Conservation (phyloP, 2,329 filamentous ascomycete genomes). For the Sporothrix humicola region DNA sequence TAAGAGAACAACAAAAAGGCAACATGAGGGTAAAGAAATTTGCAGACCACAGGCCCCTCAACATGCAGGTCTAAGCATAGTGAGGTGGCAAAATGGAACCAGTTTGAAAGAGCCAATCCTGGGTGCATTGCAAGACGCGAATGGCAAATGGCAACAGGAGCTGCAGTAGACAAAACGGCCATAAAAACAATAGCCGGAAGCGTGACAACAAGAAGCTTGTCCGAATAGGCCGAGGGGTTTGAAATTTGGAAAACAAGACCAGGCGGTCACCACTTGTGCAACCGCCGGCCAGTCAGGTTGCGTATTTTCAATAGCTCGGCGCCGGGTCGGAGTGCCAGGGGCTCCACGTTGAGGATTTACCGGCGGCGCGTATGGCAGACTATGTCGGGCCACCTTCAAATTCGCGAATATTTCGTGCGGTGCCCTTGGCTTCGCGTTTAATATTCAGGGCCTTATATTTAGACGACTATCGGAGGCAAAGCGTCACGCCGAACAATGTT, state of each 20-base stretch:
- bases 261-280: slow-evolving; percentile 13
- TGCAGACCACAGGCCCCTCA: slow-evolving; percentile 36
- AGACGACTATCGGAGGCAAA: not conserved
- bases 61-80: slow-evolving; percentile 51
- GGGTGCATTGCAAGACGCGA: slow-evolving; percentile 43
- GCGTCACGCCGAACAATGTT: not conserved
- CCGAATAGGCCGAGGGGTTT: not conserved
- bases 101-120: slow-evolving; percentile 48
- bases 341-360: slow-evolving; percentile 14
- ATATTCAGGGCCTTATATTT: too few species aligned
- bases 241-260: slow-evolving; percentile 8
- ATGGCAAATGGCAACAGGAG: slow-evolving; percentile 34
- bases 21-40: slow-evolving; percentile 20
- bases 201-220: slow-evolving; percentile 11
- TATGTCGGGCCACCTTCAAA: not conserved
- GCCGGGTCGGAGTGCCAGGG: slow-evolving; percentile 27
- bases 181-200: slow-evolving; percentile 1
- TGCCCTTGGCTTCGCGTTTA: not conserved
- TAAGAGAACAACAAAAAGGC: slow-evolving; percentile 26
- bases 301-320: slow-evolving; percentile 26
- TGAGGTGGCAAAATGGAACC: slow-evolving; percentile 55
- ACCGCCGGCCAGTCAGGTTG: slow-evolving; percentile 34
- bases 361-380: slow-evolving; percentile 18
- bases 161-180: slow-evolving; percentile 9
- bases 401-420: not conserved